Percentiles rank a stretch among this genome's conserved stretches.
These are phyloP conservation scores for Boletus mariae DNA, from an alignment of 1,284 basidiomycete species.

Conservation along the genomic window DNA sequence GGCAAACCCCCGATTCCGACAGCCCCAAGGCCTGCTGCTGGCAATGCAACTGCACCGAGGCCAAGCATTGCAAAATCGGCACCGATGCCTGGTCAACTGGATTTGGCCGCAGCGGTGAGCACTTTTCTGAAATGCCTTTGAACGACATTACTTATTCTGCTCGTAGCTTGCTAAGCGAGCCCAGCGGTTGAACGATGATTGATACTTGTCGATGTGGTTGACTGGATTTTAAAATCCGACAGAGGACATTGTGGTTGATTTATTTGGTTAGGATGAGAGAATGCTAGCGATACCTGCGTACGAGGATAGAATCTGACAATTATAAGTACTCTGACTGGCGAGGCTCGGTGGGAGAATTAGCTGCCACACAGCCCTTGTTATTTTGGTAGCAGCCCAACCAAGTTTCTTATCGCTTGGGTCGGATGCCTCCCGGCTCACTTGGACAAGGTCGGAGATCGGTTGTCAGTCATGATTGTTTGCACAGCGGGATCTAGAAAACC, in stretches of 20 bases:
- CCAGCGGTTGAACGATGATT: conserved; percentile 54
- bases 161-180: conserved; percentile 66
- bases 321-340: too few relatives aligned
- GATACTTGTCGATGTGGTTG: conserved; percentile 8
- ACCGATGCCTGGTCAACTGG: conserved; percentile 63
- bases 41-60: conserved; percentile 42
- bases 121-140: background rate
- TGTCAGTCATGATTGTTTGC: too few relatives aligned
- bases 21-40: conserved; percentile 50
- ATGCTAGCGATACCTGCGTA: conserved; percentile 12
- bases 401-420: too few relatives aligned
- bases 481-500: too few relatives aligned
- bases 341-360: too few relatives aligned
- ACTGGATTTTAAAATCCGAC: background rate
- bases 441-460: too few relatives aligned
- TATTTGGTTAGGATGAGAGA: conserved; percentile 16
- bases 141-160: conserved; percentile 2
- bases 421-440: too few relatives aligned
- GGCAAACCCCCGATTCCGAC: conserved; percentile 60
- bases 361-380: too few relatives aligned
- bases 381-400: too few relatives aligned
- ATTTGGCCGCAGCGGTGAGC: conserved; percentile 77
- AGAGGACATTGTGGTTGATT: conserved; percentile 2
- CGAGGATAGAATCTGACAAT: conserved; percentile 7
- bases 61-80: conserved; percentile 39